Conservation (phyloP, 2,329 filamentous ascomycete genomes). For the Fusarium sp. region DNA sequence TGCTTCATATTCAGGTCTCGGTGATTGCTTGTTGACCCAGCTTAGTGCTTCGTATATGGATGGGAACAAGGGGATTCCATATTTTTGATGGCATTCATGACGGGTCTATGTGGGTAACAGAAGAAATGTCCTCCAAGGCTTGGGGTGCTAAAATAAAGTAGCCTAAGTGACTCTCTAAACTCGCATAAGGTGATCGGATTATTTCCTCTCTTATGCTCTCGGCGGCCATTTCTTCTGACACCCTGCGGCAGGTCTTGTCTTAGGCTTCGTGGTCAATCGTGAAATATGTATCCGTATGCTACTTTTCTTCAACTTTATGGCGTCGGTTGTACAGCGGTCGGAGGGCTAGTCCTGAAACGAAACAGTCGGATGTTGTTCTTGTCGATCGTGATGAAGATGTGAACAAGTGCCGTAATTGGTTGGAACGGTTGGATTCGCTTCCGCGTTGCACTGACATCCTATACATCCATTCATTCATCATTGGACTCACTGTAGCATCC, state of each 20-base stretch:
- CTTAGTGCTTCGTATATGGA: conserved; percentile 5
- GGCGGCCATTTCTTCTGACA: too few relatives aligned
- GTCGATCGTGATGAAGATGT: conserved; percentile 40
- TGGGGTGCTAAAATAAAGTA: too few relatives aligned
- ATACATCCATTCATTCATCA: background rate
- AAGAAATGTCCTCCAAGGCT: too few relatives aligned
- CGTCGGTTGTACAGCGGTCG: background rate
- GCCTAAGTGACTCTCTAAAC: too few relatives aligned
- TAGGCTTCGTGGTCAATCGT: conserved; percentile 18
- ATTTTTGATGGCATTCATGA: conserved; percentile 18
- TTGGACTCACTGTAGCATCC: conserved; percentile 10
- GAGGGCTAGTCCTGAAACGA: conserved; percentile 34
- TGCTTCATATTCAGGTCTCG: conserved; percentile 15
- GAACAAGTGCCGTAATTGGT: conserved; percentile 41
- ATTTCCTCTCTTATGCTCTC: too few relatives aligned
- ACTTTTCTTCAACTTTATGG: background rate
- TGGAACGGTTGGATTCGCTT: conserved; percentile 15
- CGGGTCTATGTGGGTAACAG: background rate
- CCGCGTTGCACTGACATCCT: conserved; percentile 8
- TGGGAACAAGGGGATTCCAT: conserved; percentile 3
- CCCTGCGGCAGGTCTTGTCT: background rate
- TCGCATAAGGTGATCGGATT: too few relatives aligned
- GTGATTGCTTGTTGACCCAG: conserved; percentile 1
- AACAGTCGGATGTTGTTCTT: conserved; percentile 18
- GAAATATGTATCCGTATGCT: conserved; percentile 2